Evolutionary conservation across 768 basidiomycete genomes (phyloP).

Genomic region (Agaricus blazei): DNA sequence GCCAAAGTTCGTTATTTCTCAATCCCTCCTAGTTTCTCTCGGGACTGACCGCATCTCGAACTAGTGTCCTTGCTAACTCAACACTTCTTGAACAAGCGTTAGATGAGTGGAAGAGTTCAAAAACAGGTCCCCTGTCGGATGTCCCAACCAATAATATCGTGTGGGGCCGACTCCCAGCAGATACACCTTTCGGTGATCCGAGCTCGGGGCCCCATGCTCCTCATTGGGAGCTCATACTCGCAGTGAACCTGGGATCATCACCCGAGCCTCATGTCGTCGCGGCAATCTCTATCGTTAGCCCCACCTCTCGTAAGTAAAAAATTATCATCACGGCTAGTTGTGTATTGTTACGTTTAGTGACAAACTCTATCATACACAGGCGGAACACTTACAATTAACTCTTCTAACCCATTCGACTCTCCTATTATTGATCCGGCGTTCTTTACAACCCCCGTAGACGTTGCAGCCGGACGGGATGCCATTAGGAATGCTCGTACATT

Average conservation of each 20-base stretch:
- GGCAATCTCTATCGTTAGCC: constrained; percentile 5
- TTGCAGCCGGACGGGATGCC: constrained; percentile 14
- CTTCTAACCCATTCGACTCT: constrained; percentile 11
- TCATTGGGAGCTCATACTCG: constrained; percentile 16
- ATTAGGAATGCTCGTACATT: neutral
- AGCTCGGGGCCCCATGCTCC: constrained; percentile 17
- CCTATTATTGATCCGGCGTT: constrained; percentile 10
- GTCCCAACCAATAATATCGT: constrained; percentile 12
- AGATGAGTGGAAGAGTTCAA: constrained; percentile 9
- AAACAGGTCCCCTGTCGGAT: constrained; percentile 13
- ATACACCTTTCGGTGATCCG: constrained; percentile 13
- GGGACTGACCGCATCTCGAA: too few relatives aligned
- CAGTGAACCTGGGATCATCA: neutral
- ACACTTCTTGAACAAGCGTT: constrained; percentile 10
- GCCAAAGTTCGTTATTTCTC: too few relatives aligned
- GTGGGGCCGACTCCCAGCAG: constrained; percentile 16
- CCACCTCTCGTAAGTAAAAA: constrained; percentile 9
- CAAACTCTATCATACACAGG: neutral
- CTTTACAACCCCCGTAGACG: constrained; percentile 13
- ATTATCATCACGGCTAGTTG: neutral
- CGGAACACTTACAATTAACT: constrained; percentile 10
- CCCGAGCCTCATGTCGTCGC: neutral
- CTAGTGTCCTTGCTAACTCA: neutral
- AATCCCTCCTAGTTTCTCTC: too few relatives aligned
- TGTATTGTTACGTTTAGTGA: too few relatives aligned